Conservation (phyloP, 2,329 filamentous ascomycete genomes). For the Scedosporium aurantiacum region DNA sequence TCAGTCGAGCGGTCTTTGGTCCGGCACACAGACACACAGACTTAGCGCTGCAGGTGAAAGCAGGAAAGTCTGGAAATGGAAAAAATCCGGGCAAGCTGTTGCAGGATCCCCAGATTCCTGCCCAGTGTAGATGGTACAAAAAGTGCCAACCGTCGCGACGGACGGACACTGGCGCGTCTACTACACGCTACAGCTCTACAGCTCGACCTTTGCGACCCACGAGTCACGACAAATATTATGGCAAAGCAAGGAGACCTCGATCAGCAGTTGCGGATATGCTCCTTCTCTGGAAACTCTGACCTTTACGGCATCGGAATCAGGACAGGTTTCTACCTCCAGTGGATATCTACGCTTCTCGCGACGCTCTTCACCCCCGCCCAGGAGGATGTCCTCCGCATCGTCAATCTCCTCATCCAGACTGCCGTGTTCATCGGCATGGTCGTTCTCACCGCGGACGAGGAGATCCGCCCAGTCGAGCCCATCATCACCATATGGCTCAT, state of each 20-base stretch:
- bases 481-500: slow-evolving; percentile 16
- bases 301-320: slow-evolving; percentile 19
- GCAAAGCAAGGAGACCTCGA: background rate
- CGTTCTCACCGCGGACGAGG: slow-evolving; percentile 12
- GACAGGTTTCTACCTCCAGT: slow-evolving; percentile 16
- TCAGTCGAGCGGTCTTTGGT: too few species aligned
- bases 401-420: slow-evolving; percentile 19
- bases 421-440: slow-evolving; percentile 18
- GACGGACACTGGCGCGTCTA: too few species aligned
- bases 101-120: too few species aligned
- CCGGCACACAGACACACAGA: too few species aligned
- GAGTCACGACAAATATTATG: background rate
- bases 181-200: too few species aligned
- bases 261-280: background rate
- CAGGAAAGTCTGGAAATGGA: too few species aligned
- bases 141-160: too few species aligned
- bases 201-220: background rate
- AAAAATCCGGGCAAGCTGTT: too few species aligned
- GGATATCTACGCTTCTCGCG: slow-evolving; percentile 14
- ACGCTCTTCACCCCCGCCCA: slow-evolving; percentile 14
- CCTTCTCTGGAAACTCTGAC: slow-evolving; percentile 9
- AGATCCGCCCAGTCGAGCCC: slow-evolving; percentile 10
- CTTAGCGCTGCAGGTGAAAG: too few species aligned
- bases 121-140: too few species aligned
- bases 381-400: slow-evolving; percentile 14